Evolutionary conservation across 2,329 filamentous ascomycete species (phyloP).

Genomic region (Herpotrichia juniperi): DNA sequence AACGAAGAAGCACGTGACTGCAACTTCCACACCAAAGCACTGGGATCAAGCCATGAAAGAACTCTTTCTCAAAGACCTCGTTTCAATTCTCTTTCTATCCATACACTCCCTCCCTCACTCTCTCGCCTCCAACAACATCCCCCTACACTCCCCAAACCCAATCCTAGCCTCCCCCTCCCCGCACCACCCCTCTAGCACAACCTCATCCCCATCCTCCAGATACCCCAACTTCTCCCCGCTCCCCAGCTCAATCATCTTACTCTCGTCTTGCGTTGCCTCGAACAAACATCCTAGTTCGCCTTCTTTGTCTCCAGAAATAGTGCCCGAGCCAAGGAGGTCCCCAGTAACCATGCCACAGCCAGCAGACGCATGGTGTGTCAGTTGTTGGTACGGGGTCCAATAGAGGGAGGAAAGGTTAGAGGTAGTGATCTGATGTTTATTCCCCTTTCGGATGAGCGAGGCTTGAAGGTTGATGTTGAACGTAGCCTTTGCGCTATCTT

Average conservation of each 20-base stretch:
- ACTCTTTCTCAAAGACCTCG: too few relatives aligned
- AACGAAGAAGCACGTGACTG: too few relatives aligned
- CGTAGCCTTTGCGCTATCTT: neutral
- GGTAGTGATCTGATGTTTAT: neutral
- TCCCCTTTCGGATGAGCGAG: neutral
- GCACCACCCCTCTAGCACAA: conserved; percentile 3
- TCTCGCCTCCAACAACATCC: neutral
- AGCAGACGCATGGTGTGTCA: conserved; percentile 43
- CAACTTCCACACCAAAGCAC: too few relatives aligned
- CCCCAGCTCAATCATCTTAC: conserved; percentile 9
- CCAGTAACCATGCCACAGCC: conserved; percentile 42
- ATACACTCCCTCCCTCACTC: too few relatives aligned
- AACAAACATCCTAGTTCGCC: conserved; percentile 31
- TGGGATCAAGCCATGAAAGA: too few relatives aligned
- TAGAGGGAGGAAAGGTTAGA: conserved; percentile 35
- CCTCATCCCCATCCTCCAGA: conserved; percentile 42
- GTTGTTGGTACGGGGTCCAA: conserved; percentile 47
- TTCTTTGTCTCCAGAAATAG: conserved; percentile 34
- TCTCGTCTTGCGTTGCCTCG: conserved; percentile 35
- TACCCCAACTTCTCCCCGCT: conserved; percentile 27
- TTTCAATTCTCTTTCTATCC: too few relatives aligned
- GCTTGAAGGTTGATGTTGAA: neutral
- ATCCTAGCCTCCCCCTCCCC: neutral
- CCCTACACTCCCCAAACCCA: conserved; percentile 1
- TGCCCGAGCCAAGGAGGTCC: conserved; percentile 46